These are phyloP conservation scores for Eudorina sp. DNA, from an alignment of 139 green algal species.

Conservation along the genomic window DNA sequence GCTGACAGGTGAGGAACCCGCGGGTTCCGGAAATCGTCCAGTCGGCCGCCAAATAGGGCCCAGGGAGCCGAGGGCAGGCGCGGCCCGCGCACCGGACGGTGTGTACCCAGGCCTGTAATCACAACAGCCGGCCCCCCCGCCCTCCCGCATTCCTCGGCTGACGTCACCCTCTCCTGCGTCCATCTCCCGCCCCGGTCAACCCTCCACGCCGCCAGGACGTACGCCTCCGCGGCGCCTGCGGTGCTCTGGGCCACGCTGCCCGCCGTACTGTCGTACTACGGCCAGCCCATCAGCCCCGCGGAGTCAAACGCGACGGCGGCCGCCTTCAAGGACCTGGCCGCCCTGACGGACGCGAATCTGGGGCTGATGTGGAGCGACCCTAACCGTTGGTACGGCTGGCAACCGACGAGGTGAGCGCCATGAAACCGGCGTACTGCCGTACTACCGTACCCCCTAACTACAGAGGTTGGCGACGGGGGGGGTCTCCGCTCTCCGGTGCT, in stretches of 20 bases:
- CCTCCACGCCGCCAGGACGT: not conserved
- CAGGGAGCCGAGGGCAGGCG: too few relatives aligned
- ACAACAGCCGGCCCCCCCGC: too few relatives aligned
- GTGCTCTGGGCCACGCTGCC: constrained; percentile 21
- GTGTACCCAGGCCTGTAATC: too few relatives aligned
- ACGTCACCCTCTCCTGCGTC: too few relatives aligned
- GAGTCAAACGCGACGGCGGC: not conserved
- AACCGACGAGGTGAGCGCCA: not conserved
- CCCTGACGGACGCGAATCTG: not conserved
- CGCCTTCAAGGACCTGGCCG: not conserved
- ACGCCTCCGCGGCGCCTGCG: not conserved
- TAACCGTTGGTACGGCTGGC: not conserved
- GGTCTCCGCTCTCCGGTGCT: too few relatives aligned
- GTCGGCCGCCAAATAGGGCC: too few relatives aligned
- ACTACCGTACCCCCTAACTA: too few relatives aligned
- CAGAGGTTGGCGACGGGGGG: too few relatives aligned
- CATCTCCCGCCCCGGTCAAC: not conserved
- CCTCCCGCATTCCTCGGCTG: too few relatives aligned
- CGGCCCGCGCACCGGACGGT: too few relatives aligned
- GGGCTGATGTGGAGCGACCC: constrained; percentile 50
- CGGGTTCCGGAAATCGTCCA: too few relatives aligned
- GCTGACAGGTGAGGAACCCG: not conserved
- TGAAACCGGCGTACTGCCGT: too few relatives aligned
- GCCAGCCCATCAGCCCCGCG: not conserved
- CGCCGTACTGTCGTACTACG: constrained; percentile 18